phyloP scores from a whole-genome alignment of 495 filamentous ascomycete species.

The Massariosphaeria phaeospora region DNA sequence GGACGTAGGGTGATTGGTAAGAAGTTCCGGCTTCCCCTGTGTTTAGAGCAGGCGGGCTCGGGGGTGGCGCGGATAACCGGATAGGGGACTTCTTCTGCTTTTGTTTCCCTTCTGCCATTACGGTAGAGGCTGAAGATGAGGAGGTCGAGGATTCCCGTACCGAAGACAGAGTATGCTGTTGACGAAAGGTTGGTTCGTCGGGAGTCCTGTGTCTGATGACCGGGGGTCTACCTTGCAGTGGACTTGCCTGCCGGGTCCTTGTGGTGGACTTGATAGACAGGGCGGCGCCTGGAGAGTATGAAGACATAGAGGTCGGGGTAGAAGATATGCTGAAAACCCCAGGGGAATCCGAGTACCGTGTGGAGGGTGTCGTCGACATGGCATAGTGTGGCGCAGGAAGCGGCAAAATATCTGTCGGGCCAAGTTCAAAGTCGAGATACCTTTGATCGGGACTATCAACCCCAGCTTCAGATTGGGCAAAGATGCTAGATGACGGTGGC shows the following conservation, averaged over 20 bases:
- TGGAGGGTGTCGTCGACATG: slow-evolving; percentile 67
- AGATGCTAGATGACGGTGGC: slow-evolving; percentile 33
- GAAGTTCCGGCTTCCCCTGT: neutral
- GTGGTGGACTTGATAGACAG: slow-evolving; percentile 54
- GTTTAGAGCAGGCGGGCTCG: slow-evolving; percentile 53
- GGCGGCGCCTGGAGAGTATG: slow-evolving; percentile 81
- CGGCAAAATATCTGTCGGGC: slow-evolving; percentile 29
- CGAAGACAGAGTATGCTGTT: slow-evolving; percentile 55
- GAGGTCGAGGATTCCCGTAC: slow-evolving; percentile 54
- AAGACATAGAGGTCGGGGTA: slow-evolving; percentile 92
- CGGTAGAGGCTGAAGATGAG: slow-evolving; percentile 42
- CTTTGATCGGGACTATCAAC: neutral
- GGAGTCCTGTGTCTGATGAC: slow-evolving; percentile 59
- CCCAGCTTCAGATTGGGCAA: slow-evolving; percentile 11
- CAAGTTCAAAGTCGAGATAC: slow-evolving; percentile 12
- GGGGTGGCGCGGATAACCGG: slow-evolving; percentile 48
- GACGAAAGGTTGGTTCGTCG: slow-evolving; percentile 45
- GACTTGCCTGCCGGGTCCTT: slow-evolving; percentile 59
- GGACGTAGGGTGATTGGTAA: slow-evolving; percentile 5
- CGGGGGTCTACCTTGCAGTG: slow-evolving; percentile 62
- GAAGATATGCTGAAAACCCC: slow-evolving; percentile 86
- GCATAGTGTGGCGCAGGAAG: slow-evolving; percentile 35
- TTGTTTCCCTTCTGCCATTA: slow-evolving; percentile 44
- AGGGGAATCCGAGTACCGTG: slow-evolving; percentile 86
- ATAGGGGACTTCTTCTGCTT: slow-evolving; percentile 45